Evolutionary conservation across 306 rosid species (phyloP).

Genomic region (Malus sylvestris): DNA sequence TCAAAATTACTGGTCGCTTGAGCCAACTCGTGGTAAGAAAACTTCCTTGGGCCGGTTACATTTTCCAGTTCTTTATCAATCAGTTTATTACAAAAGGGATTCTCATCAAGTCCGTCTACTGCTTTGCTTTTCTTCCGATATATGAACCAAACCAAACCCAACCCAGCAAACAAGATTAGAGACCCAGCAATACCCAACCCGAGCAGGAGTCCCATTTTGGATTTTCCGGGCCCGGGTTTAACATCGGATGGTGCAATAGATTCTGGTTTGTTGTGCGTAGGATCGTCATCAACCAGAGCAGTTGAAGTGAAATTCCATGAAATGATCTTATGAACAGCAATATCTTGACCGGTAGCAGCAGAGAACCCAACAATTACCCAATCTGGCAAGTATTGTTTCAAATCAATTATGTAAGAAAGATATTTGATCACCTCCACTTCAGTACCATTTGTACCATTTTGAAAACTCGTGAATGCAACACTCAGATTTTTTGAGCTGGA

Average conservation of each 20-base stretch:
- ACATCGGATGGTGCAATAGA: too few relatives aligned
- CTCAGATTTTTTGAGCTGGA: slow-evolving; percentile 21
- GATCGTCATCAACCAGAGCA: neutral
- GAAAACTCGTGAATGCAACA: slow-evolving; percentile 7
- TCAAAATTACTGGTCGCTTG: too few relatives aligned
- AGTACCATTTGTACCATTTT: neutral
- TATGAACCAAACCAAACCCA: neutral
- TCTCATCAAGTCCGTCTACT: neutral
- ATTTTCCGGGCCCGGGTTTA: neutral
- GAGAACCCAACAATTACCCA: slow-evolving; percentile 1
- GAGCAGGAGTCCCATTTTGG: neutral
- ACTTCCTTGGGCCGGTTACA: neutral
- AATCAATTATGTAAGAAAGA: neutral
- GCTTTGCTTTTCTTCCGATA: slow-evolving; percentile 15
- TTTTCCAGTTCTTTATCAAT: neutral
- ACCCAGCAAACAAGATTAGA: neutral
- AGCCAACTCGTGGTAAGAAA: too few relatives aligned
- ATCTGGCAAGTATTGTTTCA: neutral
- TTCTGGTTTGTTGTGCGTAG: neutral
- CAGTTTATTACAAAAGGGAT: neutral
- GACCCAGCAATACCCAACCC: neutral
- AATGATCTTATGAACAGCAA: neutral
- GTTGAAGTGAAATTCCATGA: neutral
- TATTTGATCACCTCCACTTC: neutral
- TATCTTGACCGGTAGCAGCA: neutral